phyloP scores from a whole-genome alignment of 2,329 filamentous ascomycete species.

The Ophiocordyceps unilateralis region DNA sequence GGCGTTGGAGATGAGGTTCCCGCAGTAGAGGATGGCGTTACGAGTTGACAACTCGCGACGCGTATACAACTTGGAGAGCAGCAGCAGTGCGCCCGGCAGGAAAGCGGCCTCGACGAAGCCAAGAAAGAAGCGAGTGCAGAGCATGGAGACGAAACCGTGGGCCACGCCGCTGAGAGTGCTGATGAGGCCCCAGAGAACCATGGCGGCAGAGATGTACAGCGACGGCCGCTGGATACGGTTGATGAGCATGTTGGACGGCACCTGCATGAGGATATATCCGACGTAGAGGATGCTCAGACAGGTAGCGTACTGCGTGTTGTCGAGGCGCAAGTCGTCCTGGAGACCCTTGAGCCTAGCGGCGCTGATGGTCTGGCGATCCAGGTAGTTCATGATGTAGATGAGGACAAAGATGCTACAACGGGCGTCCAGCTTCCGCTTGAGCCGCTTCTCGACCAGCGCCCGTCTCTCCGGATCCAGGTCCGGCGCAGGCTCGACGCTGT shows the following conservation, averaged over 20 bases:
- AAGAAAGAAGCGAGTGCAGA: constrained; percentile 39
- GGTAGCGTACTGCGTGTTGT: constrained; percentile 43
- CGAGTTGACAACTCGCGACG: constrained; percentile 35
- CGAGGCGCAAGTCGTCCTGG: constrained; percentile 39
- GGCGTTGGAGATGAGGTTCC: constrained; percentile 41
- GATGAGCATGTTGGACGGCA: constrained; percentile 40
- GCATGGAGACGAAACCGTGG: constrained; percentile 33
- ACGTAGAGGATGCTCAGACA: constrained; percentile 48
- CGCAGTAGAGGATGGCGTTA: constrained; percentile 41
- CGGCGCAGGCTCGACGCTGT: constrained; percentile 4
- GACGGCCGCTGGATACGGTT: constrained; percentile 34
- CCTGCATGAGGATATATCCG: constrained; percentile 48
- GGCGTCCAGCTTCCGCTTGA: constrained; percentile 55
- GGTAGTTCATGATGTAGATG: constrained; percentile 62
- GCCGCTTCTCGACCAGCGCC: constrained; percentile 38
- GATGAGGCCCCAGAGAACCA: constrained; percentile 43
- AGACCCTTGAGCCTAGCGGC: constrained; percentile 48
- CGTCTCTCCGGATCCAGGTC: constrained; percentile 29
- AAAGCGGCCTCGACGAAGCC: constrained; percentile 49
- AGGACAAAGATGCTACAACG: constrained; percentile 52
- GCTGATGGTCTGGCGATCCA: constrained; percentile 52
- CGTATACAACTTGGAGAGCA: constrained; percentile 52
- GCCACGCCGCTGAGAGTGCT: constrained; percentile 38
- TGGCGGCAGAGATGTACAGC: constrained; percentile 31
- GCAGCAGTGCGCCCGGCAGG: constrained; percentile 43